Conservation (phyloP, 106 monocot species). For the Triglochin maritima region DNA sequence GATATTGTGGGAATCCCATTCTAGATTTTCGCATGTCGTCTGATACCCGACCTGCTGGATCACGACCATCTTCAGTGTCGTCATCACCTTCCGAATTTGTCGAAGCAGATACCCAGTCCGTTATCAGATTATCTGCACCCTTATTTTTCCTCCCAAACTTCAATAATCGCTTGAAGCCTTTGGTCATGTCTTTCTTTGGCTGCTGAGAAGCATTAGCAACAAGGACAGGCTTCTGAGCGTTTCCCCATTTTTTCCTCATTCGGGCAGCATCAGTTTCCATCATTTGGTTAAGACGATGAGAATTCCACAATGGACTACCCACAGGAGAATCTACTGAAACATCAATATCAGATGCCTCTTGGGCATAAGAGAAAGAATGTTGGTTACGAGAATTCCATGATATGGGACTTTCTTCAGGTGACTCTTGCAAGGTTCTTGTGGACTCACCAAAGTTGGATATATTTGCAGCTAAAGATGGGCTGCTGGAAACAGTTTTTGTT, state of each 20-base stretch:
- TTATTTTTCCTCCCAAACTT: conserved; percentile 73
- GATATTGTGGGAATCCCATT: conserved; percentile 32
- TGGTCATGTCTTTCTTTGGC: conserved; percentile 46
- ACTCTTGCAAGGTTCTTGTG: conserved; percentile 25
- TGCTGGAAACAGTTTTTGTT: conserved; percentile 15
- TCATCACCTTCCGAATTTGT: conserved; percentile 85
- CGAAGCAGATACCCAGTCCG: conserved; percentile 73
- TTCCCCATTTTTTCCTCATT: conserved; percentile 92
- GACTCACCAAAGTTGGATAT: conserved; percentile 3
- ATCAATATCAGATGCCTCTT: conserved; percentile 62
- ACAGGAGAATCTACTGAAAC: conserved; percentile 50
- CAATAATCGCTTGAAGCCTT: conserved; percentile 73
- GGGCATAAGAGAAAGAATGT: conserved; percentile 45
- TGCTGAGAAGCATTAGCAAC: conserved; percentile 36
- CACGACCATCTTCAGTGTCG: conserved; percentile 46
- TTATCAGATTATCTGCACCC: conserved; percentile 22
- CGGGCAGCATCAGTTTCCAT: conserved; percentile 43
- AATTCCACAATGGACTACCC: conserved; percentile 55
- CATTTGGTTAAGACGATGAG: conserved; percentile 35
- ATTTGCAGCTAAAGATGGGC: neutral
- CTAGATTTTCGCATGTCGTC: conserved; percentile 57
- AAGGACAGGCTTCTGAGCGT: conserved; percentile 53
- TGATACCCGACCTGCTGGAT: conserved; percentile 26
- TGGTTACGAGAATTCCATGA: conserved; percentile 47
- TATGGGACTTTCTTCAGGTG: conserved; percentile 43